Base-by-base conservation (phyloP, 1,284 basidiomycete genomes). In the Ustilago nuda region DNA sequence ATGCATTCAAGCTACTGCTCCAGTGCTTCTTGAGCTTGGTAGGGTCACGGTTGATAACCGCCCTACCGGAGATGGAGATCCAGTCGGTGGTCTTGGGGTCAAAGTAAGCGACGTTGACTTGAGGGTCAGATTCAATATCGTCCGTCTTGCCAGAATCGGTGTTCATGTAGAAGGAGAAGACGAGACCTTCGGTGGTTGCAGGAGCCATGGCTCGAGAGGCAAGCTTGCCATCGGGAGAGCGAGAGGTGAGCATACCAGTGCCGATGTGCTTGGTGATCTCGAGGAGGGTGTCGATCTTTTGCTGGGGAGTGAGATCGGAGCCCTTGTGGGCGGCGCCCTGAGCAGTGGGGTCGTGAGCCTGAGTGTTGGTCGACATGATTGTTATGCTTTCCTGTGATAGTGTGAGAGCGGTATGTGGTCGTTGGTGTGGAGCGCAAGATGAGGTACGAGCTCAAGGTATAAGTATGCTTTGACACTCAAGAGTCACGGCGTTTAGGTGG, bases 121-220 rank as follows among this genome's bases (percentile, higher is more conserved):
- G 65, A 8, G 77, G 69, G 39, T 77, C 67, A 23, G 56, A 55
- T 56, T 82, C 72, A 45, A 82, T 48, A 41, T 82, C 78, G 67
- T 81, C 75, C 11, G 73, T 72, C 78, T 82, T 82, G 67, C 81
- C 81, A 5, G 73, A 76, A 19, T 82, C 79, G 59, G 64, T 68
- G 76, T 82, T 82, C 69, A 73, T 67, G 66, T 66, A 82, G 72
- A 82, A 80, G 36, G 65, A 62, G 59, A 78, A 77, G 39, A 82
- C 87, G 90, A 82, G 73, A 8, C 75, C 72, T 69, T 84, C 92
- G 92, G 90, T 56, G 89, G 74, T 77, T 41, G 89, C 88, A 19
- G 92, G 91, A n/a, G 89, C 89, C 94, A 94, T 96, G 41, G 92
- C 92, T 57, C 94, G 89, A 8, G 93, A 91, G 85, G 95, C 94